Base-by-base conservation (phyloP, 805 yeast genomes). In the Candida maris region DNA sequence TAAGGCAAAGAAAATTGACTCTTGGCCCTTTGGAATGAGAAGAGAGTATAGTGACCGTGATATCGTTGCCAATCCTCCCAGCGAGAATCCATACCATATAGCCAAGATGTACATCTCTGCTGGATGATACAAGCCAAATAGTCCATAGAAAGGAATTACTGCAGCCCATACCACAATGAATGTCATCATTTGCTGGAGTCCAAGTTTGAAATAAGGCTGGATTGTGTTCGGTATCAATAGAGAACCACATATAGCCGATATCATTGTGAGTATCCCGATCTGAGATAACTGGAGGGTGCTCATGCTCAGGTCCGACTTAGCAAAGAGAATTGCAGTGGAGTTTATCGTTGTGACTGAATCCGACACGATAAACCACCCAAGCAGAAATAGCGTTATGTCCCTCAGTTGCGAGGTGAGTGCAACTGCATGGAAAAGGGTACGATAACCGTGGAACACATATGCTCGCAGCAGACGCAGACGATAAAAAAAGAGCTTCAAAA, bases 261-360 rank as follows among this genome's bases (percentile, higher is more conserved):
- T 42, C 63, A 85, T 81, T 1, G 84, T 75, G 18, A 82, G 49
- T 1, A 82, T 70, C 8, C 91, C 85, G 19, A 84, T 71, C 8
- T 72, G 52, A 1, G 85, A 84, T 26, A 85, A 62, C 26, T 75
- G 72, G 19, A 84, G 68, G 2, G 89, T 79, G 3, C 74, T 62
- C 93, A 84, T 85, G 27, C 70, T 65, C 18, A 84, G 59, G 42
- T 83, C 82, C 0, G 85, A 74, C 35, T 79, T 77, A 2, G 93
- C 85, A 61, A 84, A 84, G 25, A 84, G 54, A 20, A 85, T 77
- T 0, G 93, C 91, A 0, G 93, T 80, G 1, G 88, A 79, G 54
- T 83, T 84, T 38, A 84, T 83, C 0, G 93, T 85, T 1, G 89
- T 81, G 8, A 81, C 62, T 1, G 87, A 79, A 52, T 85, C 94